Evolutionary conservation across 306 rosid species (phyloP).

Genomic region (Sindora glabra): DNA sequence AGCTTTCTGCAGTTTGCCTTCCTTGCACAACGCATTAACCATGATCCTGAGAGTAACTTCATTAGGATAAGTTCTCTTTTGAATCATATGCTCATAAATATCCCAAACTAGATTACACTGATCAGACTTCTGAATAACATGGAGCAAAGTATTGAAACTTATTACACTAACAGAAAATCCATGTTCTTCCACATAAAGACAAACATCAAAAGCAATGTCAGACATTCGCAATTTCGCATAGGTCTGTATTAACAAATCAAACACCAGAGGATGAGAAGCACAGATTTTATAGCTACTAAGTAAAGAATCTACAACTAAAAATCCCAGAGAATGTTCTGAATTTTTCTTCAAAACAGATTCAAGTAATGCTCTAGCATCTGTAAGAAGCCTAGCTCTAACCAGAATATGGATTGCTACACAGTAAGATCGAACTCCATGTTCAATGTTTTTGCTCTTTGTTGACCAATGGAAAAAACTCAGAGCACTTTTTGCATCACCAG

Average conservation of each 20-base stretch:
- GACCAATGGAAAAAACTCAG: slow-evolving; percentile 80
- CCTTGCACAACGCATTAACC: slow-evolving; percentile 65
- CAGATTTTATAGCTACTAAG: slow-evolving; percentile 28
- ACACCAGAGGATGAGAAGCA: slow-evolving; percentile 43
- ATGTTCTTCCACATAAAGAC: slow-evolving; percentile 34
- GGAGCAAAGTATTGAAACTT: slow-evolving; percentile 57
- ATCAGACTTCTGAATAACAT: slow-evolving; percentile 45
- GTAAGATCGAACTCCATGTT: slow-evolving; percentile 49
- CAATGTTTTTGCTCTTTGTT: slow-evolving; percentile 25
- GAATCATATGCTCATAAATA: slow-evolving; percentile 69
- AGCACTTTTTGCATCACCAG: slow-evolving; percentile 59
- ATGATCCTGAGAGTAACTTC: slow-evolving; percentile 38
- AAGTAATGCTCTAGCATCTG: slow-evolving; percentile 60
- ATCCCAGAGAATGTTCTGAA: background rate
- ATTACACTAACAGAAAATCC: slow-evolving; percentile 42
- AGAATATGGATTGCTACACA: slow-evolving; percentile 44
- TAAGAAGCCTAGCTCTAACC: slow-evolving; percentile 37
- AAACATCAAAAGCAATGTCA: slow-evolving; percentile 39
- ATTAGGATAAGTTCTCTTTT: slow-evolving; percentile 43
- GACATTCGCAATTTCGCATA: slow-evolving; percentile 52
- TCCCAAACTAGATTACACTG: slow-evolving; percentile 40
- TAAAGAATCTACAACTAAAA: slow-evolving; percentile 47
- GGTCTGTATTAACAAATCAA: slow-evolving; percentile 52
- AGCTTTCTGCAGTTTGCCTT: slow-evolving; percentile 48
- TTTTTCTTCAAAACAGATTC: slow-evolving; percentile 31